Base-by-base conservation (phyloP, 352 stramenopile species). In the Pythium vanterpoolii region DNA sequence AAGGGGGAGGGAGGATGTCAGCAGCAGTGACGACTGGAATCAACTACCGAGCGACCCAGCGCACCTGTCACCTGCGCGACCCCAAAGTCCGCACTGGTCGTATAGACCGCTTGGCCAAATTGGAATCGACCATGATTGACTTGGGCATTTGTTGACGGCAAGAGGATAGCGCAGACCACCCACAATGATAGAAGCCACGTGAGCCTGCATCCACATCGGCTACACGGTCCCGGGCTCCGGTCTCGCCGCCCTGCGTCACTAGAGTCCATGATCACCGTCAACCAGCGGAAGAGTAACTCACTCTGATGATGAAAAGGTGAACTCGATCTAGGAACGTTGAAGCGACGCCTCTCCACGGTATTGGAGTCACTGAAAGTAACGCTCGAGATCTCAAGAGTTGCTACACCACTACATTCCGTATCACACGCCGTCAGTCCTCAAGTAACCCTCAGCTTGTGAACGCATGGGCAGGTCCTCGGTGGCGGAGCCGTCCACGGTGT, bases 11-110 rank as follows among this genome's bases (percentile, higher is more conserved):
- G 23, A 31, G n/a, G 2, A 7, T 36, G 31, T 36, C 31, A 36
- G 31, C 11, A 36, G 6, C 31, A 36, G 31, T 11, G 31, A 36
- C 31, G 11, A 13, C 31, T 14, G 33, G 16, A 38, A 38, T 38
- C 39, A 21, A 45, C 18, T 10, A 3, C 19, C 8, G 11, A 2
- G 34, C 13, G 14, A 42, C 34, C 18, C 8, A n/a, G 19, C 49
- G 5, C 57, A 79, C 73, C 71, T 14, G 75, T 77, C 34, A 87
- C 62, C 19, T 81, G 77, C 1, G 79, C 81, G 31, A 91, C 77
- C 18, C 81, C 81, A 60, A 89, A 87, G 40, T 88, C 77, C 48
- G 80, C 62, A 0, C 73, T 82, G 21, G 79, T 86, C 24, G 61
- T 71, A 56, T 88, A 91, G 11, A 71, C n/a, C 7, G 71, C 44